Base-by-base conservation (phyloP, 495 filamentous ascomycete species). In the Podospora conica region DNA sequence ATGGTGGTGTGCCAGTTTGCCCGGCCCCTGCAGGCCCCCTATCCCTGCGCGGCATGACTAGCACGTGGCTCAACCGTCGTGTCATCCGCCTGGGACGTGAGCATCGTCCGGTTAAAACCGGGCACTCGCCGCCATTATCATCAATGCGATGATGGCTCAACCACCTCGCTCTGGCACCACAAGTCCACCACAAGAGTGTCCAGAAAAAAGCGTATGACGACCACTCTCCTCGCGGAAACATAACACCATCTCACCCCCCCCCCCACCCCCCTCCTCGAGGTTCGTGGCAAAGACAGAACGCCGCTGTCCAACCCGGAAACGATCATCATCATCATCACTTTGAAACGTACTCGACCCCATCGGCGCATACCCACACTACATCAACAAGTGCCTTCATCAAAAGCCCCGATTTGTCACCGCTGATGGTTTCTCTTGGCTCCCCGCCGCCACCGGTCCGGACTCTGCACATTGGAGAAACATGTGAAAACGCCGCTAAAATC, bases 11-110 rank as follows among this genome's bases (percentile, higher is more conserved):
- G 40, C 15, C 40, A 7, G 40, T 48, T 48, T 48, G 24, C 24
- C 31, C 55, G 31, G 27, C 55, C 63, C 63, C 63, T 64, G 63
- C 63, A 64, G 54, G 48, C 33, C 25, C 40, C 27, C 54, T 21
- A 64, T 64, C 63, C 63, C 63, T 64, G 63, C 55, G 55, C 62
- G 54, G 62, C 62, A 64, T 64, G 24, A 64, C 21, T 56, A 24
- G 63, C 63, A 64, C 63, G 63, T 64, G 63, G 63, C 63, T 40
- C 55, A 58, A 33, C 63, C 28, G 63, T 58, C 63, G 53, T 58
- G 53, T 64, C 63, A 64, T 55, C 63, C 40, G 40, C 40, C 18
- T n/a, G 22, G 28, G 62, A 21, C 63, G 15, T 29, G 54, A 56
- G n/a, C 31, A 55, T 54, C 55, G 63, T 64, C 53, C 62, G 62